Base-by-base conservation (phyloP, 139 green algal species). In the Micromonas commoda region DNA sequence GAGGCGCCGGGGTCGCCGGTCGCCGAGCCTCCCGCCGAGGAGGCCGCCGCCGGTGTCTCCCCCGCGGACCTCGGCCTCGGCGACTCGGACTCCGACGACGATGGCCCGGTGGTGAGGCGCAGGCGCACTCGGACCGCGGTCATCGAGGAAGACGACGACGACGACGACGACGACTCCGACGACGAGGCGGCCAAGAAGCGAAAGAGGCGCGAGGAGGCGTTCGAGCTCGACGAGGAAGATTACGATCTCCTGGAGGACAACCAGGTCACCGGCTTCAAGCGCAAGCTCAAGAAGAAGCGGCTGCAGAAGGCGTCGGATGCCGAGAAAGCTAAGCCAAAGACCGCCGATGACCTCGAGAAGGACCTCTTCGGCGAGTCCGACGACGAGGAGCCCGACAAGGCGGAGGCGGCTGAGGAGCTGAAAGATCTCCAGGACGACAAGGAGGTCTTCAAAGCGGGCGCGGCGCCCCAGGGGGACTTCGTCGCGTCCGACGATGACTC, bases 151-250 rank as follows among this genome's bases (percentile, higher is more conserved):
- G 66, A n/a, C 66, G 66, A 73, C 2, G 66, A 53, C 66, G 66
- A 57, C 20, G 66, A 51, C 32, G 21, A 28, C 3, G 68, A 75
- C 53, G 28, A 24, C 37, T 33, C 52, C 9, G 68, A 61, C 37
- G 68, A 64, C n/a, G 68, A 60, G n/a, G 37, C 60, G 9, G 38
- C 13, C 23, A 61, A 33, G 52, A 38, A 37, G 1, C 37, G 68
- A 29, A 38, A 39, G 31, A 38, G 35, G 23, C 37, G 38, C 21
- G 31, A 61, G 20, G 31, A 38, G 21, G 52, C 57, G 33, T 53
- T 78, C 26, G 61, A 69, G 45, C 74, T 80, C 39, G 74, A 75
- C 37, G 68, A 75, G 68, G 68, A 75, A 3, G 68, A 75, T 61
- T 75, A 75, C 68, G 68, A 75, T 13, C 38, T 75, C 21, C 9